Percentiles rank a stretch among this genome's conserved stretches.
These are phyloP conservation scores for Fusarium longipes DNA, from an alignment of 2,329 filamentous ascomycete genomes.

Conservation along the genomic window DNA sequence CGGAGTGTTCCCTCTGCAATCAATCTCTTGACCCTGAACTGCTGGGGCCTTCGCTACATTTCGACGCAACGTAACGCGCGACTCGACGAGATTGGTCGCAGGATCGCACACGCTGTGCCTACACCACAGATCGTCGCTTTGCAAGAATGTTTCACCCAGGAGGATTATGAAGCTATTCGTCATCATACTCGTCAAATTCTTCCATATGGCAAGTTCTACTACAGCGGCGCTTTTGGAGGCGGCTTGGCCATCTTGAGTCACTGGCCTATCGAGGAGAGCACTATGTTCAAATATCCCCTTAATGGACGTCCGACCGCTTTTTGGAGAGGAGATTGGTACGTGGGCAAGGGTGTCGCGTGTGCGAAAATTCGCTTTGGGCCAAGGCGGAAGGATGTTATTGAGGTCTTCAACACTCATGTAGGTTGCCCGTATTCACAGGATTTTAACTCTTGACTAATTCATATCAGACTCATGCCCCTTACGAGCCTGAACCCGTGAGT, in stretches of 20 bases:
- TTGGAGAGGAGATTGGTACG: conserved; percentile 94
- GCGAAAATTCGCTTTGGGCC: conserved; percentile 80
- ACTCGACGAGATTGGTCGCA: conserved; percentile 83
- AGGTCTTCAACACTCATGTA: conserved; percentile 94
- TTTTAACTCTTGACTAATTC: neutral
- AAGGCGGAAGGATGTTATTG: conserved; percentile 73
- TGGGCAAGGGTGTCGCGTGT: conserved; percentile 91
- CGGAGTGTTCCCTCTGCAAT: conserved; percentile 66
- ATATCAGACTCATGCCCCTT: conserved; percentile 78
- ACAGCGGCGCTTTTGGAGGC: conserved; percentile 87
- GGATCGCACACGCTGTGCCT: conserved; percentile 75
- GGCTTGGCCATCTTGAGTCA: conserved; percentile 88
- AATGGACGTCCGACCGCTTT: conserved; percentile 95
- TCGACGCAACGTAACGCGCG: conserved; percentile 82
- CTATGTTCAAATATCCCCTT: conserved; percentile 87
- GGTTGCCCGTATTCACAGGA: conserved; percentile 42
- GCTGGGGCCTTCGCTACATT: conserved; percentile 94
- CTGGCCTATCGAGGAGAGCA: conserved; percentile 92
- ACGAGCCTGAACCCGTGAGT: conserved; percentile 81
- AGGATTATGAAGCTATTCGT: conserved; percentile 84
- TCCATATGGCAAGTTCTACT: conserved; percentile 93
- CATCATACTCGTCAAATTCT: conserved; percentile 77
- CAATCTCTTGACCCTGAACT: conserved; percentile 89
- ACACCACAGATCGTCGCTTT: conserved; percentile 88
- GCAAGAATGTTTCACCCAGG: conserved; percentile 92